Conservation (phyloP, 176 grass and related monocot species). For the Paspalum notatum region DNA sequence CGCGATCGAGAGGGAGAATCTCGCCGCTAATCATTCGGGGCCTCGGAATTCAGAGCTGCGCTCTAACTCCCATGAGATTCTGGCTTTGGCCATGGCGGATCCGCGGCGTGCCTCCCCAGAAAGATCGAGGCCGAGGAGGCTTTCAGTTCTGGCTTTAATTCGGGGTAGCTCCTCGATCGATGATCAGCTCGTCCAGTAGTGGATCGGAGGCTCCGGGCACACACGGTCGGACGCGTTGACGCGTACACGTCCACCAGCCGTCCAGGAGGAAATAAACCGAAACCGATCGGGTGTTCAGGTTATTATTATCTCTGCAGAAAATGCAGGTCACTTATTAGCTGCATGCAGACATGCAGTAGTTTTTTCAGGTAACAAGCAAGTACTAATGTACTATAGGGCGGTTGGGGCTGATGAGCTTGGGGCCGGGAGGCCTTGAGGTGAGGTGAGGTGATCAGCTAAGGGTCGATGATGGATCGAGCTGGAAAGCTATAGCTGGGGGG, state of each 20-base stretch:
- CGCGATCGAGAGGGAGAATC: background rate
- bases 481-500: constrained; percentile 33
- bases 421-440: constrained; percentile 4
- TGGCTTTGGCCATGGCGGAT: constrained; percentile 42
- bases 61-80: constrained; percentile 45
- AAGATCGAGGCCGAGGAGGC: constrained; percentile 41
- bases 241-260: background rate
- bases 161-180: background rate
- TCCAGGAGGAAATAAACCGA: background rate
- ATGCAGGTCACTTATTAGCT: background rate
- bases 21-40: constrained; percentile 39
- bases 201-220: background rate
- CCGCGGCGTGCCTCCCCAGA: constrained; percentile 39
- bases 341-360: background rate
- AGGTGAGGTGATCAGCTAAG: background rate
- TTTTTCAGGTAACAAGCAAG: too few species aligned
- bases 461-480: constrained; percentile 7
- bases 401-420: background rate
- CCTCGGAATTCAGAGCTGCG: constrained; percentile 17
- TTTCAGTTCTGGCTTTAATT: constrained; percentile 8
- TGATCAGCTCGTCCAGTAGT: background rate
- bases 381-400: too few species aligned
- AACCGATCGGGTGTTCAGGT: background rate
- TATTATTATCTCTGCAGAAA: background rate
- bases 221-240: background rate